Percentiles rank a stretch among this genome's conserved stretches.
Conservation (phyloP, 176 grass and related monocot genomes). For the Phragmites australis region DNA sequence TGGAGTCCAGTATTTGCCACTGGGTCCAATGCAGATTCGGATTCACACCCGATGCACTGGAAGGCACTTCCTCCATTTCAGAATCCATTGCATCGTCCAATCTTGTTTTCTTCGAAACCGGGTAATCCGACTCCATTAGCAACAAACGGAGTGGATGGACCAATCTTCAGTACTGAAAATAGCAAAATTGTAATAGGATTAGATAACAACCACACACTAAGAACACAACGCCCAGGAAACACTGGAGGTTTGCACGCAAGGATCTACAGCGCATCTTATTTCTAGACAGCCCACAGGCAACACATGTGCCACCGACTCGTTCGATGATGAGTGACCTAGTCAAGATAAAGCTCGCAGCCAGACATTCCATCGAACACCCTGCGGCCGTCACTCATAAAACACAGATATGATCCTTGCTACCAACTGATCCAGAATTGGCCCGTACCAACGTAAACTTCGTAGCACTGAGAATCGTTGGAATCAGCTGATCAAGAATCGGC, state of each 20-base stretch:
- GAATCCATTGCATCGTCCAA: constrained; percentile 19
- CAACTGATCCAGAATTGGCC: neutral
- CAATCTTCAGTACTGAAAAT: constrained; percentile 22
- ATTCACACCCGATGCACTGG: neutral
- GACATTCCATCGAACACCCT: constrained; percentile 19
- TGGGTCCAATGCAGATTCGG: constrained; percentile 62
- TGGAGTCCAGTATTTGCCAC: constrained; percentile 87
- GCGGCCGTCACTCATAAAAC: neutral
- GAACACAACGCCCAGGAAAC: neutral
- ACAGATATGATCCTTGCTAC: neutral
- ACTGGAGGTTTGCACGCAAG: neutral
- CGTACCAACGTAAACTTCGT: neutral
- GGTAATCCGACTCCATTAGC: constrained; percentile 21
- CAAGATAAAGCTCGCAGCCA: neutral
- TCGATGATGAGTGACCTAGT: neutral
- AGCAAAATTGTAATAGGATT: neutral
- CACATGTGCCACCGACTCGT: neutral
- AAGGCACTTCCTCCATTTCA: constrained; percentile 16
- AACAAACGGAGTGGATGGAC: neutral
- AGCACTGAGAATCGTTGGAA: neutral
- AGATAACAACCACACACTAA: neutral
- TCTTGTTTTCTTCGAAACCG: constrained; percentile 23
- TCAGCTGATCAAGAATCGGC: neutral
- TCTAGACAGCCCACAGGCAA: neutral
- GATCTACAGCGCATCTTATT: neutral